Base-by-base conservation (phyloP, 768 basidiomycete species). In the Serendipita sp. region DNA sequence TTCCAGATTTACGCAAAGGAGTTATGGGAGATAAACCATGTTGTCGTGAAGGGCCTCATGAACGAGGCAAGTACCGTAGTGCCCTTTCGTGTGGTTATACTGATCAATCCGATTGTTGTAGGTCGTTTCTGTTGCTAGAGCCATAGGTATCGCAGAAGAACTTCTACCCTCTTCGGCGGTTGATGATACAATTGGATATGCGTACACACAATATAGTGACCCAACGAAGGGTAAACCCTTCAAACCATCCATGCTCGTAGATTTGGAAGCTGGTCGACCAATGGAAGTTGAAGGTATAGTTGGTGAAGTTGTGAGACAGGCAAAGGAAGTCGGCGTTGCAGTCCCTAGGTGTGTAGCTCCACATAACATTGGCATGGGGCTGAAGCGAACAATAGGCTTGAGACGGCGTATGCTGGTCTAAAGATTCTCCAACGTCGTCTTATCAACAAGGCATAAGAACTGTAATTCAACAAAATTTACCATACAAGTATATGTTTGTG, bases 281-380 rank as follows among this genome's bases (percentile, higher is more conserved):
- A 79, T 86, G 66, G 86, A 87, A 73, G 80, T 86, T 0, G 85
- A 86, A 70, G 83, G 79, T 11, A 83, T 86, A 46, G 66, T 86
- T 3, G 85, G 86, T 0, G 80, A 84, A 66, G 79, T 85, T 1
- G 80, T 85, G 24, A 72, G 81, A 47, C 74, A 82, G 74, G 84
- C 80, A 0, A 76, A 73, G 18, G 56, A 60, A 35, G 18, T 60
- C 8, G 34, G 56, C 32, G 34, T 60, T n/a, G 5, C 56, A n/a
- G 56, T 60, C 3, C 56, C 56, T 28, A 60, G 56, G 56, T 60
- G 10, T 10, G 56, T n/a, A 2, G 10, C 32, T 35, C 2, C 18
- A 10, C 28, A 18, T 37, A 10, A 3, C 5, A 35, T 3, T 32
- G 16, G 8, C 10, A 10, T 60, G 3, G 7, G 8, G n/a, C 56